A percentile compares a stretch with the other conserved stretches of the same genome.
Evolutionary conservation across 2,329 filamentous ascomycete species (phyloP).

Genomic region (Coniochaeta sp.): DNA sequence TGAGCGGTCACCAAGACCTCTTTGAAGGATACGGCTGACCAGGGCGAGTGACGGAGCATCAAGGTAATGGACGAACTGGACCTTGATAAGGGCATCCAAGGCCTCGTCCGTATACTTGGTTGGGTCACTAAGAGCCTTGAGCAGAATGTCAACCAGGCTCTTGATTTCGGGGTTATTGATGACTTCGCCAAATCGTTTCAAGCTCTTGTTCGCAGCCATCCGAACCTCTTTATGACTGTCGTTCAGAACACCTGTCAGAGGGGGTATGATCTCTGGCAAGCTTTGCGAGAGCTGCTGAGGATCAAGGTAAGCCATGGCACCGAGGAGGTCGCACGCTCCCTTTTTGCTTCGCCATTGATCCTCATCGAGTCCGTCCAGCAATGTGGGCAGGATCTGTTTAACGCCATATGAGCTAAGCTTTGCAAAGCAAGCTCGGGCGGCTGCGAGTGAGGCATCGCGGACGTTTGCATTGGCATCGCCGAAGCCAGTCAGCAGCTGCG

Average conservation of each 20-base stretch:
- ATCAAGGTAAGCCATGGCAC: slow-evolving; percentile 97
- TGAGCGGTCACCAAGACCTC: slow-evolving; percentile 83
- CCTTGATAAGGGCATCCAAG: slow-evolving; percentile 88
- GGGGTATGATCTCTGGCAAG: slow-evolving; percentile 92
- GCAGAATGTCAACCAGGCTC: slow-evolving; percentile 78
- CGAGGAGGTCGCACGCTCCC: slow-evolving; percentile 90
- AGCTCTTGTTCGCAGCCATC: slow-evolving; percentile 82
- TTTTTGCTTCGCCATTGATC: slow-evolving; percentile 98
- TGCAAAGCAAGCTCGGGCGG: slow-evolving; percentile 89
- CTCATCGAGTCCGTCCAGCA: slow-evolving; percentile 88
- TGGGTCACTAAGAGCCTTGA: slow-evolving; percentile 94
- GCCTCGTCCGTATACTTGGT: slow-evolving; percentile 96
- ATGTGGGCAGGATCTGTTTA: slow-evolving; percentile 84
- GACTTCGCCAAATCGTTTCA: slow-evolving; percentile 97
- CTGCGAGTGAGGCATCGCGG: slow-evolving; percentile 84
- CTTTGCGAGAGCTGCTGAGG: slow-evolving; percentile 89
- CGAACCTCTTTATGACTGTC: slow-evolving; percentile 98
- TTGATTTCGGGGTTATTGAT: slow-evolving; percentile 98
- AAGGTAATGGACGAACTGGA: slow-evolving; percentile 98
- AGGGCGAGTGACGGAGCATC: slow-evolving; percentile 92
- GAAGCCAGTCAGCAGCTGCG: slow-evolving; percentile 81
- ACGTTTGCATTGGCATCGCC: slow-evolving; percentile 85
- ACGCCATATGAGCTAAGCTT: slow-evolving; percentile 93
- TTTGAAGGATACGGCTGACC: slow-evolving; percentile 90
- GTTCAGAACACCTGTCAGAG: slow-evolving; percentile 86